Evolutionary conservation across 78 protist genomes (phyloP), one percentile per base, ranked within the genome.

Genomic region (Tieghemostelium lacteum): DNA sequence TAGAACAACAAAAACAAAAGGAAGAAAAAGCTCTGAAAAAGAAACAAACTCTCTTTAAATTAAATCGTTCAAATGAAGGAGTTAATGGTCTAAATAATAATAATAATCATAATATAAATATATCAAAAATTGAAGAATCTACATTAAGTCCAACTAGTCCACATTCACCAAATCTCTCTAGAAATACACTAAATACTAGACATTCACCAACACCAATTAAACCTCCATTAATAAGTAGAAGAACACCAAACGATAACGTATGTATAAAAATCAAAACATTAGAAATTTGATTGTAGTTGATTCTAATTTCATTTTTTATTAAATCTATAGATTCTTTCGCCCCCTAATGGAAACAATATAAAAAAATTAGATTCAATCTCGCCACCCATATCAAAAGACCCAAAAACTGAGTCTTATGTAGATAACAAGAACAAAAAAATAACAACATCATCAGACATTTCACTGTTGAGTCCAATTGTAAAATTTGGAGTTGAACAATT

Each of bases 161-260:
- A 1, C 1, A 16, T 10, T 19, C 1, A 39, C 54, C 31, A 33
- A 42, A 37, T 10, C 20, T n/a, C n/a, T 31, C 22, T 17, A 19
- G 37, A 22, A 4, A n/a, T 6, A n/a, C 73, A 69, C 37, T 37
- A 42, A 37, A 14, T 31, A 31, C 8, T 50, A 29, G 7, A 14
- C 31, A 57, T 31, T 28, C 72, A 14, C 28, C 65, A 34, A 40
- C 86, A 40, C 60, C 66, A 6, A 24, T 77, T 36, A 67, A 77
- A 54, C 87, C 87, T 19, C 87, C 87, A 31, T 36, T 77, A 34
- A 19, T 77, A 10, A 65, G 75, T 22, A 77, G 87, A 77, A 77
- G 64, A 64, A 54, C 49, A 17, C n/a, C n/a, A n/a, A 20, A 31
- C 0, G 63, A 63, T 49, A 45, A 49, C 6, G 73, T 76, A 63